A percentile compares a stretch with the other conserved stretches of the same genome.
These are phyloP conservation scores for Sechiopsis laciniata DNA, from an alignment of 306 rosid genomes.

Conservation along the genomic window DNA sequence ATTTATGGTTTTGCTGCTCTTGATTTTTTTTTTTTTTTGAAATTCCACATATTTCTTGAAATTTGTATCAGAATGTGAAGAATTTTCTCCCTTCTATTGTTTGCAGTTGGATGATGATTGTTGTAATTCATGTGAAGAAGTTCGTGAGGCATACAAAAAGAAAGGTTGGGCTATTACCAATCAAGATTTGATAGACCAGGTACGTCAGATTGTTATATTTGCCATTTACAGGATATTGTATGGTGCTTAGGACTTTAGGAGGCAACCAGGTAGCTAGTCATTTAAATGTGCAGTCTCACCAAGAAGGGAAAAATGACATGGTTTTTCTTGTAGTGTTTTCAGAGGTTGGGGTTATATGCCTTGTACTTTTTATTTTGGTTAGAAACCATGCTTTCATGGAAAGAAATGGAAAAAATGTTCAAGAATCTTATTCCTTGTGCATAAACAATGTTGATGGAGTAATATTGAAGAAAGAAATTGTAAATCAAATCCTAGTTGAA, in stretches of 20 bases:
- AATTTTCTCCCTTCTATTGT: conserved; percentile 19
- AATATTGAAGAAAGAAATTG: not conserved
- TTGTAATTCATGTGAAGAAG: conserved; percentile 88
- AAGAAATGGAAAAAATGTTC: not conserved
- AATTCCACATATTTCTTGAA: conserved; percentile 6
- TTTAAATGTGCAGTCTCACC: not conserved
- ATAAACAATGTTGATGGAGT: not conserved
- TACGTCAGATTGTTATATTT: conserved; percentile 17
- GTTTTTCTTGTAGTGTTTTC: not conserved
- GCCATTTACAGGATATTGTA: conserved; percentile 1
- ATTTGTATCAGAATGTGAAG: conserved; percentile 14
- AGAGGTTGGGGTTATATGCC: not conserved
- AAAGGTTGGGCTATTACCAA: conserved; percentile 83
- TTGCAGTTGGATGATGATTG: conserved; percentile 82
- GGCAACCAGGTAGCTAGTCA: not conserved
- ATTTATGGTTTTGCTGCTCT: conserved; percentile 9
- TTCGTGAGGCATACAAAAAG: conserved; percentile 82
- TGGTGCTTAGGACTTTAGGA: conserved; percentile 18
- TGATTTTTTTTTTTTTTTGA: not conserved
- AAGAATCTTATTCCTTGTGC: not conserved
- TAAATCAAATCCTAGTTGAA: not conserved
- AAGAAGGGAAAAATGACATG: not conserved
- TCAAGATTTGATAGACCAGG: conserved; percentile 86
- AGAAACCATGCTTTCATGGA: not conserved
- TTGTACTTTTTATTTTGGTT: not conserved